phyloP scores from a whole-genome alignment of 2,329 filamentous ascomycete species.

The Metarhizium anisopliae region DNA sequence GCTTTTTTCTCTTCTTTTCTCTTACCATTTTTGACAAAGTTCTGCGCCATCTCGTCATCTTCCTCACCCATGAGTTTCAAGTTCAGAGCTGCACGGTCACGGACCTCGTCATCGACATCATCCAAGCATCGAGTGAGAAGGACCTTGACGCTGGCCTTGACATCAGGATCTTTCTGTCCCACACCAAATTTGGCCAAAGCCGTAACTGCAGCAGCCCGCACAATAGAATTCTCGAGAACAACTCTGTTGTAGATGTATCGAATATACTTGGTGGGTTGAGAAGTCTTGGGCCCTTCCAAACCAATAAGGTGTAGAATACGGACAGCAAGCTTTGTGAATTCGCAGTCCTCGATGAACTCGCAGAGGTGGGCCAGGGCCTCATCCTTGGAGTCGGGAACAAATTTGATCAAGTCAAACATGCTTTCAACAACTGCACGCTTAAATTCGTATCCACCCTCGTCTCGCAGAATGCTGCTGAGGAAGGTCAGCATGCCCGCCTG shows the following conservation, averaged over 20 bases:
- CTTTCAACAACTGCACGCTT: constrained; percentile 96
- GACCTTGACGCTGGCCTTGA: constrained; percentile 91
- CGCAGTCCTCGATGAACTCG: constrained; percentile 98
- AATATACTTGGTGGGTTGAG: constrained; percentile 96
- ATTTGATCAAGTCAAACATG: constrained; percentile 99
- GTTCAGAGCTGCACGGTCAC: constrained; percentile 89
- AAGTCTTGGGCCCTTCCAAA: constrained; percentile 88
- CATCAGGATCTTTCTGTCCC: constrained; percentile 89
- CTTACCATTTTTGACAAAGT: constrained; percentile 87
- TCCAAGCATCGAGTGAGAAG: constrained; percentile 89
- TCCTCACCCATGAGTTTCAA: constrained; percentile 87
- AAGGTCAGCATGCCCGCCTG: constrained; percentile 97
- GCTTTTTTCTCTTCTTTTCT: background rate
- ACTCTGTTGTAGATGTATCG: constrained; percentile 99
- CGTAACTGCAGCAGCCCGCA: constrained; percentile 89
- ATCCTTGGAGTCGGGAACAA: constrained; percentile 80
- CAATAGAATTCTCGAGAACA: constrained; percentile 92
- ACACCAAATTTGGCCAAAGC: constrained; percentile 96
- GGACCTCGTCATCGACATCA: constrained; percentile 94
- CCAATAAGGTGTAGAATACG: constrained; percentile 91
- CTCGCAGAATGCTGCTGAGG: constrained; percentile 89
- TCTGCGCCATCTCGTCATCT: constrained; percentile 74
- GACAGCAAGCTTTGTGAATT: constrained; percentile 96
- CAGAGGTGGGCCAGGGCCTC: constrained; percentile 88
- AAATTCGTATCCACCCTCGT: constrained; percentile 97